A percentile compares a stretch with the other conserved stretches of the same genome.
Conservation (phyloP, 2,329 filamentous ascomycete species). For the Calonectria crousiana region DNA sequence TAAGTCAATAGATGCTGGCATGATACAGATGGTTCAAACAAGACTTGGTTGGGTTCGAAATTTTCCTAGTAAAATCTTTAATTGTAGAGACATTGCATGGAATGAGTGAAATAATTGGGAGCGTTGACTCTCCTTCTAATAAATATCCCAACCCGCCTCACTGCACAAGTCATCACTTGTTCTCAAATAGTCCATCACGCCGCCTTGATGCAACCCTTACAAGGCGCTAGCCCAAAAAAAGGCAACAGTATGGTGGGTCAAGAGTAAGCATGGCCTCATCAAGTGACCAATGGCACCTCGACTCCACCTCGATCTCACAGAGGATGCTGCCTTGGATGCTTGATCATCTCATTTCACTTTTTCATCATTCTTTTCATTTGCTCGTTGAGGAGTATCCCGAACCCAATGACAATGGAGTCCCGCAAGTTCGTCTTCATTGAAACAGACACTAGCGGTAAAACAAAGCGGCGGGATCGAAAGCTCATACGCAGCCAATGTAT, state of each 20-base stretch:
- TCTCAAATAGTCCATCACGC: neutral
- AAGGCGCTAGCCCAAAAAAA: neutral
- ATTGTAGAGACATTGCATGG: too few relatives aligned
- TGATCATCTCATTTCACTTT: neutral
- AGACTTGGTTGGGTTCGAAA: too few relatives aligned
- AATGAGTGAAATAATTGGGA: neutral
- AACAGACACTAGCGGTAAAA: neutral
- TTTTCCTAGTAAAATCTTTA: too few relatives aligned
- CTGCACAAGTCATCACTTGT: neutral
- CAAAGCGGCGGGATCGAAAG: neutral
- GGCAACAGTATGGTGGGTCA: neutral
- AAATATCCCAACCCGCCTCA: neutral
- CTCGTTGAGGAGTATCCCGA: neutral
- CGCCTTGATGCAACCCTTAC: neutral
- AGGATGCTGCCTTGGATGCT: neutral
- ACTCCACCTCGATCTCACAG: neutral
- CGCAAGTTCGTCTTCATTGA: neutral
- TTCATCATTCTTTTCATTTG: neutral
- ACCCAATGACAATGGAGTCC: neutral
- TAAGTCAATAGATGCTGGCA: too few relatives aligned
- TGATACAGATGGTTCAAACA: too few relatives aligned
- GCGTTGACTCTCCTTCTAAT: neutral
- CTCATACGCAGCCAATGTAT: neutral
- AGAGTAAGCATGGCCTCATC: neutral
- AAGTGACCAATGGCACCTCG: neutral